Evolutionary conservation across 1,139 yeast species (phyloP).

Genomic region (Ogataea hybrid): DNA sequence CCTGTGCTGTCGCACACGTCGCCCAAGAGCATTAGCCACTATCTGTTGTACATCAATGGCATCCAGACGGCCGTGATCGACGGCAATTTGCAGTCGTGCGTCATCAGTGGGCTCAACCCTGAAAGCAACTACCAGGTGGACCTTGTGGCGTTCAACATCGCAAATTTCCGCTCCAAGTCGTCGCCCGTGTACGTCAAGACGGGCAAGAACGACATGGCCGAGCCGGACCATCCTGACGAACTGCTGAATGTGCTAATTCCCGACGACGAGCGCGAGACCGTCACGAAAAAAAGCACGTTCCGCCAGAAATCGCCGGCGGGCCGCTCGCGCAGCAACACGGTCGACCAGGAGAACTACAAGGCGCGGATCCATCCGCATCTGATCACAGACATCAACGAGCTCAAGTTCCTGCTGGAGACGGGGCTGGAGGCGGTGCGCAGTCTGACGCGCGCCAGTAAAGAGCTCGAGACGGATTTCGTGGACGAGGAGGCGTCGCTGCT

Average conservation of each 20-base stretch:
- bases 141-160: constrained; percentile 49
- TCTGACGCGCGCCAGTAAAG: constrained; percentile 39
- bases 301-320: constrained; percentile 23
- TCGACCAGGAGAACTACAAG: constrained; percentile 20
- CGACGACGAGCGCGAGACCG: constrained; percentile 25
- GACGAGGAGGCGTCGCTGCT: constrained; percentile 39
- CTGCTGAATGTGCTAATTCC: constrained; percentile 27
- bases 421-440: constrained; percentile 49
- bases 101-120: constrained; percentile 43
- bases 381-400: constrained; percentile 44
- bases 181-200: constrained; percentile 46
- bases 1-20: constrained; percentile 21
- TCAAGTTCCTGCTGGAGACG: constrained; percentile 46
- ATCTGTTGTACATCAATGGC: constrained; percentile 48
- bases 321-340: constrained; percentile 36
- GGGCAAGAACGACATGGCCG: constrained; percentile 18
- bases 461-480: constrained; percentile 39
- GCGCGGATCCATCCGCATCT: constrained; percentile 25
- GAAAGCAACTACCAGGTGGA: constrained; percentile 53
- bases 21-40: constrained; percentile 35
- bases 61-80: constrained; percentile 33
- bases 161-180: constrained; percentile 45
- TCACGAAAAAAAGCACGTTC: constrained; percentile 26
- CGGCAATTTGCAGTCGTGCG: constrained; percentile 36
- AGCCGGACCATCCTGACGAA: constrained; percentile 30